Conservation (phyloP, 441 rosid species). For the Eutrema salsugineum region DNA sequence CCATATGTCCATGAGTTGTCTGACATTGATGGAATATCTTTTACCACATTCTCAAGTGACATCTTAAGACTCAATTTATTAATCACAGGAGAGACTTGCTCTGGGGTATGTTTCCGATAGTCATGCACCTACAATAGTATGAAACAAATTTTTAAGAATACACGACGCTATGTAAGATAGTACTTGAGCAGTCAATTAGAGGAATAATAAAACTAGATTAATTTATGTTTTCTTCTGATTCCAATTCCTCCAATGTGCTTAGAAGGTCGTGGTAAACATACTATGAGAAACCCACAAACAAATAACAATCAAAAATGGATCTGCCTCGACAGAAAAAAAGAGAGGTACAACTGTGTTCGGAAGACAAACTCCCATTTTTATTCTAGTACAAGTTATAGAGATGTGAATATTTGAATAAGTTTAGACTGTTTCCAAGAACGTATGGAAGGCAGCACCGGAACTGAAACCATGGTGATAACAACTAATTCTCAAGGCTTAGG, state of each 20-base stretch:
- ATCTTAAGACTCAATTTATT: constrained; percentile 67
- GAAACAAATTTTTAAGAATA: neutral
- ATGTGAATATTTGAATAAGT: neutral
- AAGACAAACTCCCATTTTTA: neutral
- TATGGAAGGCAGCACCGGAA: neutral
- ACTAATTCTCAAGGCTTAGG: neutral
- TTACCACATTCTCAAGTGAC: constrained; percentile 91
- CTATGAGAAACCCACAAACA: neutral
- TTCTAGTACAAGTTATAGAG: neutral
- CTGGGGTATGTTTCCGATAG: constrained; percentile 55
- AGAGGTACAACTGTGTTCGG: neutral
- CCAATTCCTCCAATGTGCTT: neutral
- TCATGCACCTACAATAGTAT: constrained; percentile 73
- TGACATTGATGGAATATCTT: constrained; percentile 82
- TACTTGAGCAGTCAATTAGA: constrained; percentile 2
- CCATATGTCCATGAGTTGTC: constrained; percentile 93
- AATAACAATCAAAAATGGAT: neutral
- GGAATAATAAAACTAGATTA: neutral
- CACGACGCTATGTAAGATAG: neutral
- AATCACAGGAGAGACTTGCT: constrained; percentile 59
- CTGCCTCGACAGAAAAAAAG: neutral
- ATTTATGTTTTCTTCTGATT: neutral
- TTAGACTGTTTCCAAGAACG: neutral
- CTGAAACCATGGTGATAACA: neutral
- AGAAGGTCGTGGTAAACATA: neutral